Conservation (phyloP, 169 alveolate genomes). For the Cryptosporidium viatorum region DNA sequence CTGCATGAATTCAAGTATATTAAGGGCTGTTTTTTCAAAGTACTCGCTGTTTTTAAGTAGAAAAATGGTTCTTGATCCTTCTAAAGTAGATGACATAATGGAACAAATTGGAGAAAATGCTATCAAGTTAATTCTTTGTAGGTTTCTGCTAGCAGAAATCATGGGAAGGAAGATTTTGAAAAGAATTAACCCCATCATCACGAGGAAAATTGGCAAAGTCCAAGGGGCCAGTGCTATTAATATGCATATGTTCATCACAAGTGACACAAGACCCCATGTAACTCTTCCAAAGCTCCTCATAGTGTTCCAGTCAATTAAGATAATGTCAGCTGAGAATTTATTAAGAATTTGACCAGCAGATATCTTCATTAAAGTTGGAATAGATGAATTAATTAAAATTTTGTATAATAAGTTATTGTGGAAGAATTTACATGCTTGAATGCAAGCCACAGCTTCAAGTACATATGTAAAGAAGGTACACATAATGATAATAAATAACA, state of each 20-base stretch:
- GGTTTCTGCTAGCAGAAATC: constrained; percentile 51
- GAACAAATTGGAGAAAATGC: constrained; percentile 72
- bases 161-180: constrained; percentile 29
- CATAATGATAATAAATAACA: constrained; percentile 23
- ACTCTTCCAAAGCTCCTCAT: constrained; percentile 73
- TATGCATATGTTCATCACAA: constrained; percentile 21
- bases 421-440: constrained; percentile 54
- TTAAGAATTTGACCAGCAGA: constrained; percentile 64
- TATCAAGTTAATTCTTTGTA: constrained; percentile 57
- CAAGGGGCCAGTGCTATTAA: constrained; percentile 68
- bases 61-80: constrained; percentile 60
- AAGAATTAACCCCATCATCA: constrained; percentile 14
- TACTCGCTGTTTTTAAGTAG: constrained; percentile 39
- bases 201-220: constrained; percentile 42
- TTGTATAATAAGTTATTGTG: constrained; percentile 42
- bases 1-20: constrained; percentile 56
- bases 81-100: constrained; percentile 69
- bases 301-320: constrained; percentile 53
- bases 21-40: constrained; percentile 32
- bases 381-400: constrained; percentile 24
- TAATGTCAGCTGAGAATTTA: constrained; percentile 53
- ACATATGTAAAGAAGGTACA: constrained; percentile 29
- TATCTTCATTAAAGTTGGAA: constrained; percentile 50
- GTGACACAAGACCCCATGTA: constrained; percentile 50
- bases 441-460: constrained; percentile 52